Base-by-base conservation (phyloP, 1,284 basidiomycete species). In the Cutaneotrichosporon sp. region DNA sequence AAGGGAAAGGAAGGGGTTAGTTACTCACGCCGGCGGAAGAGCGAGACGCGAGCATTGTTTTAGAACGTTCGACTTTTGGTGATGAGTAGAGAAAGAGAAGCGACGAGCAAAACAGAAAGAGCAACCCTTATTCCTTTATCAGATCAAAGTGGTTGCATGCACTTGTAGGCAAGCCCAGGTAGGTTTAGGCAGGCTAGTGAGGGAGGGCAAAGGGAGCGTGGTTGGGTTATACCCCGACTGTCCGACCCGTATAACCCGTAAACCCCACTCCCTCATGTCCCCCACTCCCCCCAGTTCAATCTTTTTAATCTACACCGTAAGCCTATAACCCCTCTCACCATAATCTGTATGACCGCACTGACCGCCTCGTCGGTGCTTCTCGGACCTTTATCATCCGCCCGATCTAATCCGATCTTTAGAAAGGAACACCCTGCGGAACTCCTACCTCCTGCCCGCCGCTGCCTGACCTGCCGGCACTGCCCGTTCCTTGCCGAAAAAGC, bases 11-110 rank as follows among this genome's bases (percentile, higher is more conserved):
- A 22, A 18, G 16, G 22, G 46, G 10, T n/a, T 36, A 56, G 9
- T 53, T 61, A 64, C 63, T 64, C 59, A 64, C 63, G 47, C 58
- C 38, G 38, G 55, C 55, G 22, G 61, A 21, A 21, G 46, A 53
- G 22, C 59, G 59, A 38, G 61, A 47, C 26, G 56, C 57, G 32
- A 64, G 58, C 63, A 64, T 64, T 9, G 34, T 42, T 46, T 64
- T 64, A 61, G 49, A 58, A 32, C 26, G 42, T 9, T 9, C 8
- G 13, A n/a, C 18, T 31, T 61, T 61, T 55, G 55, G 51, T 34
- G 42, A 50, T 30, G 38, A 30, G 34, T 18, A 49, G 30, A 51
- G 47, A 51, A 30, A 26, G 40, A 57, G 36, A 40, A 30, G 30
- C 49, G 49, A 50, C 49, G 49, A 50, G 26, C 51, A 18, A 21